Evolutionary conservation across 441 rosid genomes (phyloP).

Genomic region (Populus hybrid): DNA sequence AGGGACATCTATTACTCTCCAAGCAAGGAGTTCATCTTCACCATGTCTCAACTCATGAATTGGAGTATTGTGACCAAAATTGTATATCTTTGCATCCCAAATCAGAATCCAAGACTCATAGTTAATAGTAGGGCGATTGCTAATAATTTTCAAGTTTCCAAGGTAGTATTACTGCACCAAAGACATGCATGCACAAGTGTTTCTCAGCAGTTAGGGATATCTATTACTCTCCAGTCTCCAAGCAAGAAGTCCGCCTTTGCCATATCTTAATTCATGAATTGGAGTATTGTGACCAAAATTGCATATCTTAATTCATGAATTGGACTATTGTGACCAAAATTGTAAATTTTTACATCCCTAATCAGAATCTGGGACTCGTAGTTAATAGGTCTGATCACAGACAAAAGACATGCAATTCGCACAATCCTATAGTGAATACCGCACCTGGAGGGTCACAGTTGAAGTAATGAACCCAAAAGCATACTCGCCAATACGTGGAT

Average conservation of each 20-base stretch:
- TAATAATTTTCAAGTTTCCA: background rate
- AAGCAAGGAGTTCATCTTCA: background rate
- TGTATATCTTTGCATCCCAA: background rate
- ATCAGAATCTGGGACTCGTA: background rate
- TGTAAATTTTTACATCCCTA: background rate
- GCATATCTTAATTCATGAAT: background rate
- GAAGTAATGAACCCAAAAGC: slow-evolving; percentile 97
- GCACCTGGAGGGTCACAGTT: slow-evolving; percentile 69
- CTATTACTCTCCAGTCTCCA: background rate
- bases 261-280: background rate
- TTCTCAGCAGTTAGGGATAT: background rate
- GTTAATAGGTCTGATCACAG: background rate
- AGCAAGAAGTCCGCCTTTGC: background rate
- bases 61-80: background rate
- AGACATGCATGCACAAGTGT: background rate
- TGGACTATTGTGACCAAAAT: background rate
- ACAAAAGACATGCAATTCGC: background rate
- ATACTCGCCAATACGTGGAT: slow-evolving; percentile 97
- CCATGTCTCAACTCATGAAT: background rate
- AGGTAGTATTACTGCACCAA: background rate
- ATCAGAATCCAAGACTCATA: background rate
- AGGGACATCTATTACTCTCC: background rate
- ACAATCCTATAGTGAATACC: background rate
- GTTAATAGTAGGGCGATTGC: background rate
- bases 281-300: background rate